Conservation (phyloP, 768 basidiomycete genomes). For the Termitomyces sp. region DNA sequence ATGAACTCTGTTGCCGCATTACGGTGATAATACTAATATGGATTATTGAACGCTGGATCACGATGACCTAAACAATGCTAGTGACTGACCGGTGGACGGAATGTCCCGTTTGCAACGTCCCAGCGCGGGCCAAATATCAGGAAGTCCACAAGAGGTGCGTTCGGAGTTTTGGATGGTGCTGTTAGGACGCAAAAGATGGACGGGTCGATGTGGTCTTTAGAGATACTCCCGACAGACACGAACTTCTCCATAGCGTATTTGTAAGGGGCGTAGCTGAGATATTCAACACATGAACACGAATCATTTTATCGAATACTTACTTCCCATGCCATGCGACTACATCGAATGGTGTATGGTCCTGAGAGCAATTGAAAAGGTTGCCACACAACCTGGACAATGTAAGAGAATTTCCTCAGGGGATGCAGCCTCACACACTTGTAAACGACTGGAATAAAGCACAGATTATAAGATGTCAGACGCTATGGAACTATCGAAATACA, state of each 20-base stretch:
- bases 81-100: slow-evolving; percentile 48
- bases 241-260: slow-evolving; percentile 65
- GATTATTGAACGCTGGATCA: background rate
- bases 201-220: slow-evolving; percentile 66
- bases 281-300: background rate
- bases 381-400: slow-evolving; percentile 40
- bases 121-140: slow-evolving; percentile 60
- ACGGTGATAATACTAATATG: slow-evolving; percentile 52
- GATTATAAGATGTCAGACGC: background rate
- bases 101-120: slow-evolving; percentile 55
- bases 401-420: background rate
- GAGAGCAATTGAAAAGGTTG: slow-evolving; percentile 44
- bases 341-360: slow-evolving; percentile 66
- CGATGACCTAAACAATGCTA: background rate
- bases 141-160: slow-evolving; percentile 57
- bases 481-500: background rate
- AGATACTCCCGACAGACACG: slow-evolving; percentile 55
- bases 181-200: slow-evolving; percentile 67
- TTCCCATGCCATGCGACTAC: slow-evolving; percentile 70
- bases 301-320: slow-evolving; percentile 26
- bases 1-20: slow-evolving; percentile 55
- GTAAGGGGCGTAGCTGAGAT: slow-evolving; percentile 49
- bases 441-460: slow-evolving; percentile 24
- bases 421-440: slow-evolving; percentile 34
- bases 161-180: slow-evolving; percentile 53